These are phyloP conservation scores for Sclerotinia glacialis DNA, from an alignment of 2,329 filamentous ascomycete genomes.

Conservation along the genomic window DNA sequence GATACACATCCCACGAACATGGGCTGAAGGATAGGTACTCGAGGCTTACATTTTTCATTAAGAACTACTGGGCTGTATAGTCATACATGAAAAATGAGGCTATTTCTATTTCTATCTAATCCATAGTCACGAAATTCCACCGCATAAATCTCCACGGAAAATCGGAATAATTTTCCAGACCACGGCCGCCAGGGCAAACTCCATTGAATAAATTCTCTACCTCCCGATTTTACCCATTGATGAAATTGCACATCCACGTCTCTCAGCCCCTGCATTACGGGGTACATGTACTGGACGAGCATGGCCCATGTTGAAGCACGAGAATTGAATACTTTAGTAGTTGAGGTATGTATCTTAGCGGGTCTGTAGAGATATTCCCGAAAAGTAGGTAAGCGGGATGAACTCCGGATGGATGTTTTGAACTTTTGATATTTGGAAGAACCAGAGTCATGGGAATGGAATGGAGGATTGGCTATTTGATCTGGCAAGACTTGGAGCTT, in stretches of 20 bases:
- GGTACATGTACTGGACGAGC: constrained; percentile 7
- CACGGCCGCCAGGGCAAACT: not conserved
- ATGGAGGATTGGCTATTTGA: not conserved
- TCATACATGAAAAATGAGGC: too few relatives aligned
- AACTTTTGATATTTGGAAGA: not conserved
- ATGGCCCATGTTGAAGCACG: not conserved
- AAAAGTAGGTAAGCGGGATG: constrained; percentile 7
- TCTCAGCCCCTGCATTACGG: constrained; percentile 3
- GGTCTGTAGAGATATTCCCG: not conserved
- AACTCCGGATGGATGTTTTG: not conserved
- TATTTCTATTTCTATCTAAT: not conserved
- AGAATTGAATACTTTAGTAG: constrained; percentile 3
- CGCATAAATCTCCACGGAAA: not conserved
- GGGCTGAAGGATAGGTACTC: constrained; percentile 4
- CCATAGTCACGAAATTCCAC: not conserved
- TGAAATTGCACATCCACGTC: not conserved
- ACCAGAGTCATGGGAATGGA: not conserved
- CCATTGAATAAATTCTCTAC: not conserved
- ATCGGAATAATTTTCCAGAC: not conserved
- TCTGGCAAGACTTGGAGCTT: not conserved
- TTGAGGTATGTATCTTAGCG: not conserved
- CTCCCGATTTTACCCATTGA: constrained; percentile 4
- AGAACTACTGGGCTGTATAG: not conserved
- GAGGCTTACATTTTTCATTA: not conserved
- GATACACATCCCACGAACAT: constrained; percentile 1